Evolutionary conservation across 2,329 filamentous ascomycete species (phyloP), one percentile per base, ranked within the genome.

Genomic region (Xylariaceae sp.): DNA sequence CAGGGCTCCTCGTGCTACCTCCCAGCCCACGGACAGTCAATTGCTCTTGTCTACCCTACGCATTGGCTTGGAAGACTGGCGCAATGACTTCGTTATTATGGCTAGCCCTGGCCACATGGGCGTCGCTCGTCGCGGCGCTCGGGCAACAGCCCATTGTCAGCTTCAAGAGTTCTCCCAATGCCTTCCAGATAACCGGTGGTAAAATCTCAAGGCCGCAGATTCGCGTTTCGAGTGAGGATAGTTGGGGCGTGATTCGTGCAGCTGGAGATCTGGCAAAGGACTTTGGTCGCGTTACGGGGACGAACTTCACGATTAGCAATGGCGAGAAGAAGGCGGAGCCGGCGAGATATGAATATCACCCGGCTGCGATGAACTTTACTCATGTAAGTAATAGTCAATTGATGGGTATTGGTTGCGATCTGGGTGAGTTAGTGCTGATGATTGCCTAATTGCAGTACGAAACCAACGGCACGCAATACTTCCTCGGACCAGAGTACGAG

Each of bases 221-320:
- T 54, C 73, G 82, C 2, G 76, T 85, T n/a, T 82, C 82, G 8
- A 66, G 72, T 17, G 74, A 82, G 57, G 87, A 89, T 61, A 88
- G 82, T 76, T 86, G 84, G 74, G 87, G 86, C 58, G 87, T 89
- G 0, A 78, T 88, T 56, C 81, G 87, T 30, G 86, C 85, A 4
- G 87, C 85, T 0, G 78, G 84, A 45, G 87, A 90, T 71, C 78
- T 90, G 8, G 85, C 86, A 0, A 68, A 77, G 3, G 88, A 90
- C 71, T 88, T 90, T 73, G 86, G 86, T 13, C 82, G 84, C n/a
- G 86, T 89, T 3, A 88, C 86, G 0, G 86, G 86, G 7, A 79
- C 74, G 30, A 88, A 88, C 70, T 81, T 86, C 59, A 82, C 84
- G 0, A 74, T 85, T 3, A 80, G 80, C 66, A 83, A 82, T 35